Conservation (phyloP, 495 filamentous ascomycete species). For the Rhypophila decipiens region DNA sequence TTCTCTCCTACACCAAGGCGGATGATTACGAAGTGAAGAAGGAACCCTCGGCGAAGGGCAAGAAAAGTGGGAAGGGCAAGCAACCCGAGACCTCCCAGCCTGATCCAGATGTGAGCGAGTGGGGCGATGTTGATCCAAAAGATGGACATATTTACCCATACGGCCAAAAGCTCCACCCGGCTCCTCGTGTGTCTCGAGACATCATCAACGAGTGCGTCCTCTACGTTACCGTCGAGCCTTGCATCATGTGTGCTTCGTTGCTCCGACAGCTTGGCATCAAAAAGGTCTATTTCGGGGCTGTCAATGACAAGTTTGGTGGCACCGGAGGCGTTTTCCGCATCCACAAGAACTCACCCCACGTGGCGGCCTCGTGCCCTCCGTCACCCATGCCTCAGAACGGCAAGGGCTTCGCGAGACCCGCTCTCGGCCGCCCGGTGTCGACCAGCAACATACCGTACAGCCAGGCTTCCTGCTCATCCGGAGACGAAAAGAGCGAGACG, state of each 20-base stretch:
- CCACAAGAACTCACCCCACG: constrained; percentile 60
- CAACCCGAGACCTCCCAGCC: background rate
- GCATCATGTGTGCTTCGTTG: constrained; percentile 95
- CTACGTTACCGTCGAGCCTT: constrained; percentile 96
- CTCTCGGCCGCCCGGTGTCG: constrained; percentile 17
- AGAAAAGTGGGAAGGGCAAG: constrained; percentile 12
- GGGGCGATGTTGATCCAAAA: constrained; percentile 38
- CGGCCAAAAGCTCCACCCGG: constrained; percentile 42
- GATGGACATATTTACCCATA: constrained; percentile 44
- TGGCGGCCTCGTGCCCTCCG: constrained; percentile 17
- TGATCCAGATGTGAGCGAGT: constrained; percentile 15
- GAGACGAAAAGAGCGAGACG: constrained; percentile 5
- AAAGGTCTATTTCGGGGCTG: constrained; percentile 86
- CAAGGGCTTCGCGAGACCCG: constrained; percentile 22
- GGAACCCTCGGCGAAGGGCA: constrained; percentile 1
- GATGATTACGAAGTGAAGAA: constrained; percentile 12
- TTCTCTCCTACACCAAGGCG: constrained; percentile 28
- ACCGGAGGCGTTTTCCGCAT: constrained; percentile 85
- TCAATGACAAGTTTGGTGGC: constrained; percentile 93
- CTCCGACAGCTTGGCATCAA: constrained; percentile 76
- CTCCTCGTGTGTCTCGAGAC: constrained; percentile 37
- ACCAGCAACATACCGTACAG: constrained; percentile 3
- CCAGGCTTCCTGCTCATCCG: background rate
- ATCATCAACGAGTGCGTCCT: constrained; percentile 67
- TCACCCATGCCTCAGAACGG: constrained; percentile 22